Conservation (phyloP, 495 filamentous ascomycete species). For the Aspergillus coremiiformis region DNA sequence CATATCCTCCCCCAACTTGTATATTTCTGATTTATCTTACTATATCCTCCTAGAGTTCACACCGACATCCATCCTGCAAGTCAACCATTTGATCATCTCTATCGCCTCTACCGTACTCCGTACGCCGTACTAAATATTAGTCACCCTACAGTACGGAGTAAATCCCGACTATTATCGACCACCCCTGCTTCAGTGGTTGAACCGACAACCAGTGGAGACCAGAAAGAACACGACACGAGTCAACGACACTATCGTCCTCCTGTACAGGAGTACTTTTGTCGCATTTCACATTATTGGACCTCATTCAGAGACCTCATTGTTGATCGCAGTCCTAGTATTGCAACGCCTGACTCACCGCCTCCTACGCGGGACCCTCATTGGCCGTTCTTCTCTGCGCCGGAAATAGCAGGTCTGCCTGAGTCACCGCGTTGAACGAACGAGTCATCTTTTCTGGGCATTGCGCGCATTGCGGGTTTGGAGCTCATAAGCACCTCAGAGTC, state of each 20-base stretch:
- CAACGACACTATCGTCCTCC: not conserved
- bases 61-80: not conserved
- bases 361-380: slow-evolving; percentile 16
- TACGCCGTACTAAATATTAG: no score
- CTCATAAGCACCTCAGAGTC: slow-evolving; percentile 24
- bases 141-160: no score
- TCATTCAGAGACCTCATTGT: not conserved
- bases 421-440: slow-evolving; percentile 26
- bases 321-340: no score
- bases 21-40: not conserved
- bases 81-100: not conserved
- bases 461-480: slow-evolving; percentile 13
- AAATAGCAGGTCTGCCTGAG: slow-evolving; percentile 23
- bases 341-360: slow-evolving; percentile 23
- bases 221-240: not conserved
- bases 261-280: not conserved
- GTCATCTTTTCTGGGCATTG: slow-evolving; percentile 14
- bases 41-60: not conserved
- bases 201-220: slow-evolving; percentile 2
- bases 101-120: no score
- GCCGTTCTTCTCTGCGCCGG: slow-evolving; percentile 15
- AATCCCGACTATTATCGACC: not conserved
- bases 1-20: not conserved
- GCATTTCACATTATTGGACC: not conserved
- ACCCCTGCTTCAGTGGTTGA: slow-evolving; percentile 1